Percentiles rank a stretch among this genome's conserved stretches.
phyloP scores from a whole-genome alignment of 305 asterid genomes.

The Stenogyne calaminthoides region DNA sequence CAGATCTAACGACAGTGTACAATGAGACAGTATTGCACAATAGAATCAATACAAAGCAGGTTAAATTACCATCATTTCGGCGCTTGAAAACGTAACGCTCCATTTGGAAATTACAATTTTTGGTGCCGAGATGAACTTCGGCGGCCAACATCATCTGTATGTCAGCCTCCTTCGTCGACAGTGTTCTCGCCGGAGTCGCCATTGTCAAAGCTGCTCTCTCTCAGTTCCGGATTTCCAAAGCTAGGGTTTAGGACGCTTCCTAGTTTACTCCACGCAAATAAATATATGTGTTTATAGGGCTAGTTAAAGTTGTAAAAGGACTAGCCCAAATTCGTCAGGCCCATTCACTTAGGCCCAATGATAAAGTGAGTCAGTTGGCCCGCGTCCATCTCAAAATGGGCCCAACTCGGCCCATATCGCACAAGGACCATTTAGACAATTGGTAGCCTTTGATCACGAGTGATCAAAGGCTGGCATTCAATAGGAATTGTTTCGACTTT shows the following conservation, averaged over 20 bases:
- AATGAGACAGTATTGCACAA: not conserved
- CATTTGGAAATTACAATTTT: conserved; percentile 52
- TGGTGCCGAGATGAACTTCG: conserved; percentile 53
- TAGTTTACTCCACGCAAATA: not conserved
- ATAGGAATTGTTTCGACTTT: no score
- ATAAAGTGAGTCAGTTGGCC: no score
- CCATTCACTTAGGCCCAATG: not conserved
- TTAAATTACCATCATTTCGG: conserved; percentile 43
- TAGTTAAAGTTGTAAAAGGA: not conserved
- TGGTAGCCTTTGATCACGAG: conserved; percentile 25
- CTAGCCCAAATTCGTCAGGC: not conserved
- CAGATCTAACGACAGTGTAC: conserved; percentile 4
- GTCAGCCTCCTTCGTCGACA: conserved; percentile 44
- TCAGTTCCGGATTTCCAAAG: no score
- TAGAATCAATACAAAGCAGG: not conserved
- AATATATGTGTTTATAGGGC: not conserved
- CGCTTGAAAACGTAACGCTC: conserved; percentile 51
- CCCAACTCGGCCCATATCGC: no score
- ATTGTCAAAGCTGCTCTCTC: conserved; percentile 14
- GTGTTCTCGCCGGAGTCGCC: conserved; percentile 34
- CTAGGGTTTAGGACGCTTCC: not conserved
- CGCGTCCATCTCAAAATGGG: no score
- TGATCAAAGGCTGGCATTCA: conserved; percentile 9
- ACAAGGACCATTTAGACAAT: not conserved
- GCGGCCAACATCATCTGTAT: conserved; percentile 50